Evolutionary conservation across 2,329 filamentous ascomycete species (phyloP).

Genomic region (Emergomyces africanus): DNA sequence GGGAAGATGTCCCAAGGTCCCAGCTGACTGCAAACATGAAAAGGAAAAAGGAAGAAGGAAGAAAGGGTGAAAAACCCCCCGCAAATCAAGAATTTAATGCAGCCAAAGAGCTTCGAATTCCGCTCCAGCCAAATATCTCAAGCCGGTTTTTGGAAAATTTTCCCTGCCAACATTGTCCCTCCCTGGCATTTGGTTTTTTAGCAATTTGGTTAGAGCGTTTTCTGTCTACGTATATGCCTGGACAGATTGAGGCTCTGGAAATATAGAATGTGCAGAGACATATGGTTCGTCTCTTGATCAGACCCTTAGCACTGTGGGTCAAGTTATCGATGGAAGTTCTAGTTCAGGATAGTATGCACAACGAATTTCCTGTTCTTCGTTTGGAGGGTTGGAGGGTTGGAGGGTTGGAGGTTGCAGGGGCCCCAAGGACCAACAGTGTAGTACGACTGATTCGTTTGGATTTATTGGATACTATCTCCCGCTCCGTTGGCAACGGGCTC

Average conservation of each 20-base stretch:
- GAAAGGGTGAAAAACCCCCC: neutral
- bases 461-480: too few species aligned
- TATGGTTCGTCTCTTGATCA: neutral
- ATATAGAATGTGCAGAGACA: too few species aligned
- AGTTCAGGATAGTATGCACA: neutral
- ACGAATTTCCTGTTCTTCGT: neutral
- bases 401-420: too few species aligned
- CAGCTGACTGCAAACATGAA: too few species aligned
- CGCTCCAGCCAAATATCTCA: neutral
- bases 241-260: neutral
- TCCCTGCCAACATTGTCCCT: neutral
- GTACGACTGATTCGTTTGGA: neutral
- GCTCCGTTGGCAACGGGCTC: too few species aligned
- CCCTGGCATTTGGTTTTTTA: neutral
- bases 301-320: neutral
- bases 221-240: too few species aligned
- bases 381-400: neutral
- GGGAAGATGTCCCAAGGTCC: neutral
- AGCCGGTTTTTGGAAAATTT: neutral
- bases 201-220: neutral
- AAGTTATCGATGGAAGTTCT: neutral
- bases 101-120: neutral
- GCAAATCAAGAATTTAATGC: neutral
- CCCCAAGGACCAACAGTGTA: neutral
- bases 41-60: neutral